Evolutionary conservation across 495 filamentous ascomycete genomes (phyloP).

Genomic region (Aspergillus homomorphus): DNA sequence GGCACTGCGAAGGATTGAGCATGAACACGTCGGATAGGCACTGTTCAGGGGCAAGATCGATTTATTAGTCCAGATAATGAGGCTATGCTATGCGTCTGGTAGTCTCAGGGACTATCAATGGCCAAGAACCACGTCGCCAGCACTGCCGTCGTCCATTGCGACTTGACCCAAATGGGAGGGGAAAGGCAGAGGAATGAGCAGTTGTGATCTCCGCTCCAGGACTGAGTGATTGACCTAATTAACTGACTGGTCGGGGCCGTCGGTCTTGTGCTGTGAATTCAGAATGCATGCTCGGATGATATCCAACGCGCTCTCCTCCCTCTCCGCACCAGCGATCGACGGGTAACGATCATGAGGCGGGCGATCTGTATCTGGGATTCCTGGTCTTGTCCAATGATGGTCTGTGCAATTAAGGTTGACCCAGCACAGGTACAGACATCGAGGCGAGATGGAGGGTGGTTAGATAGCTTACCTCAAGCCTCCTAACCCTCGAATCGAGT

Average conservation of each 20-base stretch:
- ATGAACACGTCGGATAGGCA: neutral
- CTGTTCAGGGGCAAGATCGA: neutral
- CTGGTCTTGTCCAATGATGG: neutral
- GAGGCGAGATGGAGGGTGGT: too few species aligned
- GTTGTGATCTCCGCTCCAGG: neutral
- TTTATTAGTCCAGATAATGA: neutral
- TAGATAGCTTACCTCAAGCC: neutral
- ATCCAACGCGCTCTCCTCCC: neutral
- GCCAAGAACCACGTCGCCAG: neutral
- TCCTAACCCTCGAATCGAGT: neutral
- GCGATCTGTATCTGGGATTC: neutral
- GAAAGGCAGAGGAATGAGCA: neutral
- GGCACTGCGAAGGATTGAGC: conserved; percentile 11
- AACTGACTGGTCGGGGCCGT: neutral
- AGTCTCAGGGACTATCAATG: neutral
- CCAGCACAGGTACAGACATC: conserved; percentile 6
- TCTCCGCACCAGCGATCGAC: neutral
- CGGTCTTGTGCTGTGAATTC: neutral
- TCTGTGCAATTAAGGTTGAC: neutral
- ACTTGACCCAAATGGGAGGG: neutral
- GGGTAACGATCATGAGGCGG: neutral
- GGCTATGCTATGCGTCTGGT: neutral
- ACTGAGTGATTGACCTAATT: neutral
- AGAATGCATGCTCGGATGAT: neutral
- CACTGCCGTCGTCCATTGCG: neutral